Conservation (phyloP, 164 flowering plant genomes). For the grape (Vitis vinifera) region DNA sequence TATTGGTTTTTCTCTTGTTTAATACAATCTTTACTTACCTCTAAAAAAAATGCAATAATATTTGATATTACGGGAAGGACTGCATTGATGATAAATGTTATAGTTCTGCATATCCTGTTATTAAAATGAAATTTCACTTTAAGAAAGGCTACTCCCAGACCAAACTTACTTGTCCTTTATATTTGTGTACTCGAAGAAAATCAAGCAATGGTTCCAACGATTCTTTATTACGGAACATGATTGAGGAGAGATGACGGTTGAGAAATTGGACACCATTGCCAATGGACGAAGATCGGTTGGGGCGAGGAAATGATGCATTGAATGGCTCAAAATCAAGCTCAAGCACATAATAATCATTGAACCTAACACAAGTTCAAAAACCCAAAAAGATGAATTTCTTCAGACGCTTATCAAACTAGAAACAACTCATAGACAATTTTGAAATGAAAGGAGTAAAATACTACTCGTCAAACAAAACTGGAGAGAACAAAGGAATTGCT, state of each 20-base stretch:
- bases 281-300: conserved; percentile 75
- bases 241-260: conserved; percentile 91
- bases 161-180: conserved; percentile 80
- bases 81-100: no score
- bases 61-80: no score
- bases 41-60: no score
- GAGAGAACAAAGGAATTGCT: conserved; percentile 15
- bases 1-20: no score
- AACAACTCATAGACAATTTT: neutral
- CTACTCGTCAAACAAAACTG: neutral
- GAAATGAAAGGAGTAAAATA: neutral
- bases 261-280: conserved; percentile 98
- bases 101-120: no score
- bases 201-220: conserved; percentile 84
- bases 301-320: conserved; percentile 80
- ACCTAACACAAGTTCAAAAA: conserved; percentile 25
- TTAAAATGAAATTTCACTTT: no score
- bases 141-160: neutral
- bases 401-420: no score
- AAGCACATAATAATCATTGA: conserved; percentile 41
- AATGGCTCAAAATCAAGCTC: conserved; percentile 99
- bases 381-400: neutral
- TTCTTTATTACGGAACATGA: conserved; percentile 82
- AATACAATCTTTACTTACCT: no score
- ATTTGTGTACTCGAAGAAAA: conserved; percentile 78